phyloP scores from a whole-genome alignment of 257 asterid genomes.

The Ligustrum vulgare region DNA sequence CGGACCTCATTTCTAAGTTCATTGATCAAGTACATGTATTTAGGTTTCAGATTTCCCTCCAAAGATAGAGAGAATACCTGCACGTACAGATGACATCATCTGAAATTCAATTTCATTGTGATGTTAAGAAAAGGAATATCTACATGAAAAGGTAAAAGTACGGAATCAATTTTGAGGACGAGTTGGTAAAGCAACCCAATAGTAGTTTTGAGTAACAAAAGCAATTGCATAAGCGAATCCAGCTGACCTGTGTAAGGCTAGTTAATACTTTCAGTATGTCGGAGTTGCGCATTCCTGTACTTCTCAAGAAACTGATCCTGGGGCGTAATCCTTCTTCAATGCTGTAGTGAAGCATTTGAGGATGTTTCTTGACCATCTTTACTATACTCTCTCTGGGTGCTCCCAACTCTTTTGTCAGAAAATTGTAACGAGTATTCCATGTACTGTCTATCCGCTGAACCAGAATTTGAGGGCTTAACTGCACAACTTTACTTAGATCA shows the following conservation, averaged over 20 bases:
- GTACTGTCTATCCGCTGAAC: conserved; percentile 88
- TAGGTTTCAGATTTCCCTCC: conserved; percentile 87
- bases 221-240: conserved; percentile 17
- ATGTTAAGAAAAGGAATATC: conserved; percentile 9
- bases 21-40: conserved; percentile 82
- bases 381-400: conserved; percentile 87
- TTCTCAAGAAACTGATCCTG: conserved; percentile 75
- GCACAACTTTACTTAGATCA: conserved; percentile 85
- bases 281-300: conserved; percentile 73
- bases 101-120: conserved; percentile 14
- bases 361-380: conserved; percentile 95
- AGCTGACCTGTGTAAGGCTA: conserved; percentile 83
- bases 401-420: conserved; percentile 74
- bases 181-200: conserved; percentile 19
- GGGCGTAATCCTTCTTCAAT: conserved; percentile 83
- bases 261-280: conserved; percentile 82
- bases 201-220: conserved; percentile 9
- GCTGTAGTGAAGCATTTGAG: conserved; percentile 93
- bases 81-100: conserved; percentile 17
- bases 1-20: conserved; percentile 87
- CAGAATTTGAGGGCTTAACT: conserved; percentile 93
- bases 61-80: conserved; percentile 90
- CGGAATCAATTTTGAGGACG: neutral
- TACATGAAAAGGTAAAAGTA: neutral
- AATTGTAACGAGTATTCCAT: conserved; percentile 73